Base-by-base conservation (phyloP, 208 protist genomes). In the Trypanosoma brucei region DNA sequence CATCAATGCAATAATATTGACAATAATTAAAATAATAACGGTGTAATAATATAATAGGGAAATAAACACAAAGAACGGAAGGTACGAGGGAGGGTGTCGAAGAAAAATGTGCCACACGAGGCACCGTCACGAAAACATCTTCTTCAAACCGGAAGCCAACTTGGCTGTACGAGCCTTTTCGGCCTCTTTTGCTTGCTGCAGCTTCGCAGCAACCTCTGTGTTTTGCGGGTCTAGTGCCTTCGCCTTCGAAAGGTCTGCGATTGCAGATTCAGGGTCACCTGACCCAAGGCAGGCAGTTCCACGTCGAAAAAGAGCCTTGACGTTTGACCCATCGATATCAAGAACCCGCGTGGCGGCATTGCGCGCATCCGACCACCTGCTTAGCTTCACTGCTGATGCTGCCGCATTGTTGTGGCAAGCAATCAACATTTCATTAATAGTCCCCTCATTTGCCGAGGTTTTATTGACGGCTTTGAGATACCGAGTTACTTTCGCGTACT, bases 371-470 rank as follows among this genome's bases (percentile, higher is more conserved):
- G 62, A 59, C 79, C 79, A 93, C 57, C 76, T 30, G 8, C 56
- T 57, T 14, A 92, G 73, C 70, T 91, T 91, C 37, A 93, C 56
- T 46, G 79, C 78, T 42, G 86, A 94, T 66, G 83, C 82, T 14
- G 88, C 82, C 11, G 55, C 85, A 70, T 96, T 96, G 74, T 91
- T 93, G 79, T 88, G 65, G 71, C 91, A 96, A 30, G 91, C 91
- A 36, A 94, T 60, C 35, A 88, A 57, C 64, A 88, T 86, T 37
- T 91, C 84, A 36, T 84, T 55, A 3, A 87, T 60, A 40, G 64
- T 69, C 2, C 65, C 64, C 61, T 78, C 76, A 22, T 72, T 79
- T 13, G 75, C 80, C 52, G 71, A 62, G 13, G 77, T 83, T 50
- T 72, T 66, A 38, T 75, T 72, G 33, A 62, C 59, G 38, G 76